These are phyloP conservation scores for Agrostemma githago DNA, from an alignment of 148 eudicot species.

Conservation along the genomic window DNA sequence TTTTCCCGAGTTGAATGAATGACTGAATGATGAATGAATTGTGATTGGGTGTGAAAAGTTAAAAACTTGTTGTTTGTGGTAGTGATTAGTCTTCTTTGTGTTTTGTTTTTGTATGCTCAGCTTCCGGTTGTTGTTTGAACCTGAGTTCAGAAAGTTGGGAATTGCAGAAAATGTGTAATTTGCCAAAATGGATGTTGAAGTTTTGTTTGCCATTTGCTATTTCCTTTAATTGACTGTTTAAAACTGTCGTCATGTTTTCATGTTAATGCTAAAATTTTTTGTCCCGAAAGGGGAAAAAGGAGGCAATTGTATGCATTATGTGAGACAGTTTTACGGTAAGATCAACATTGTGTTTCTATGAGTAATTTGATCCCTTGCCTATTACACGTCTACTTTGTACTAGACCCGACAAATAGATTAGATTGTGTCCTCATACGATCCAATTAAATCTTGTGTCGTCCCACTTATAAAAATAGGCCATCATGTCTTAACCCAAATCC, in stretches of 20 bases:
- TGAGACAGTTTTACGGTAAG: too few relatives aligned
- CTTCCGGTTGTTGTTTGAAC: constrained; percentile 25
- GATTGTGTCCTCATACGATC: too few relatives aligned
- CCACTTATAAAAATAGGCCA: too few relatives aligned
- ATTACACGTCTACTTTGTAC: too few relatives aligned
- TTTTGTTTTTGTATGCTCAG: constrained; percentile 35
- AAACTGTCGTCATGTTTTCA: not conserved
- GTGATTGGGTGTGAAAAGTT: not conserved
- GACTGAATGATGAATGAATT: too few relatives aligned
- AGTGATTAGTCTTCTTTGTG: not conserved
- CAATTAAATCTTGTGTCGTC: too few relatives aligned
- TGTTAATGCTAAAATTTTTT: not conserved
- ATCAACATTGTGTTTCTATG: too few relatives aligned
- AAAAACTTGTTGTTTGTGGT: not conserved
- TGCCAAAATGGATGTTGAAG: constrained; percentile 1
- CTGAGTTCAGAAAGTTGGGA: constrained; percentile 17
- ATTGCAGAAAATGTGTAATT: constrained; percentile 13
- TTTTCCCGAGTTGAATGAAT: not conserved
- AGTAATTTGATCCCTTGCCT: too few relatives aligned
- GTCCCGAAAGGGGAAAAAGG: not conserved
- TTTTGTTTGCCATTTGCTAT: not conserved
- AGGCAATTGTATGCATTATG: too few relatives aligned
- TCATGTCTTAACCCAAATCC: too few relatives aligned
- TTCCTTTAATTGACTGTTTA: not conserved
- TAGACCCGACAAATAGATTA: too few relatives aligned